Evolutionary conservation across 176 grass and related monocot genomes (phyloP).

Genomic region (Oryza nivara): DNA sequence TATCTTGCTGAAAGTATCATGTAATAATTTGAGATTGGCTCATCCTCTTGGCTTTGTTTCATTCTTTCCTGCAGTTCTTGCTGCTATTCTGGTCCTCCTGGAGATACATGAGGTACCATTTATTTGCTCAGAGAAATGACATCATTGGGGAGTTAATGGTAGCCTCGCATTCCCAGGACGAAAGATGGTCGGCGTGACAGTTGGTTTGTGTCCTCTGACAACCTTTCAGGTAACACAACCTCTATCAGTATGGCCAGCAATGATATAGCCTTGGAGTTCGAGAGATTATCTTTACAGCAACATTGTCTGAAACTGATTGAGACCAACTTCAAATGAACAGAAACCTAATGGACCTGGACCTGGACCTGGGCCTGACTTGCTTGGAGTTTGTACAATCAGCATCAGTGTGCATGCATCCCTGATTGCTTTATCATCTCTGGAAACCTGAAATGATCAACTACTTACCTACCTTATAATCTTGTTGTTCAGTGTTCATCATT

Average conservation of each 20-base stretch:
- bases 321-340: neutral
- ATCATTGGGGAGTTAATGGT: conserved; percentile 15
- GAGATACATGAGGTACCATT: neutral
- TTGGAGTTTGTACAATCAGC: neutral
- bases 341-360: neutral
- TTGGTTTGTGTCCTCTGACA: conserved; percentile 28
- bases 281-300: conserved; percentile 6
- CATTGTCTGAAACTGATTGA: neutral
- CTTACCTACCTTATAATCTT: neutral
- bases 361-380: neutral
- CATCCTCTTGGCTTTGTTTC: neutral
- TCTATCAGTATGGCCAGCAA: conserved; percentile 12
- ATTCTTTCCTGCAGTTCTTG: neutral
- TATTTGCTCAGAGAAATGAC: conserved; percentile 28
- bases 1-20: neutral
- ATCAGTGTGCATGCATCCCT: neutral
- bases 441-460: conserved; percentile 3
- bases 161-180: conserved; percentile 36
- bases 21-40: conserved; percentile 27
- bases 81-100: conserved; percentile 8
- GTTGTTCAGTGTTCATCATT: conserved; percentile 18
- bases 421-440: conserved; percentile 7
- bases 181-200: conserved; percentile 36
- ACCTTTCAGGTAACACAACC: neutral
- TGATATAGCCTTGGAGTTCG: conserved; percentile 13